These are phyloP conservation scores for Fusarium sp. DNA, from an alignment of 2,329 filamentous ascomycete species.

Conservation along the genomic window DNA sequence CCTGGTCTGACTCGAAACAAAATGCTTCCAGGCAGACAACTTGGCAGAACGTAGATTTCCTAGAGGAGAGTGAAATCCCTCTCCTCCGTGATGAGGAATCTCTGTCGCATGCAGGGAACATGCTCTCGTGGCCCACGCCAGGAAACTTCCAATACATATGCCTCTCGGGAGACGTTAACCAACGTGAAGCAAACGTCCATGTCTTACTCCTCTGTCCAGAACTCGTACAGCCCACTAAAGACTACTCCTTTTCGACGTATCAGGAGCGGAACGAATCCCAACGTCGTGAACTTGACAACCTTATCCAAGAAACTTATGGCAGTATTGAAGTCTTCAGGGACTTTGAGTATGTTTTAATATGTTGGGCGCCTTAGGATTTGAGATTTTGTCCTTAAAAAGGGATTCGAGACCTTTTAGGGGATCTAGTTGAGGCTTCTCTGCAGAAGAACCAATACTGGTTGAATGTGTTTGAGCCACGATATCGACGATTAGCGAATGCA, in stretches of 20 bases:
- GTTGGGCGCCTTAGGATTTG: conserved; percentile 14
- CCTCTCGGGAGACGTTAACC: background rate
- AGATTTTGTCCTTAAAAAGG: background rate
- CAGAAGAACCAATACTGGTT: background rate
- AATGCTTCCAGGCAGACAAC: no score
- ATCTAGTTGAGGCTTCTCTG: conserved; percentile 3
- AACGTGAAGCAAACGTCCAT: background rate
- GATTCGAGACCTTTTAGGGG: conserved; percentile 1
- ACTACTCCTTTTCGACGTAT: conserved; percentile 9
- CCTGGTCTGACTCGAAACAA: no score
- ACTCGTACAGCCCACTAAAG: conserved; percentile 3
- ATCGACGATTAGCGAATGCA: background rate
- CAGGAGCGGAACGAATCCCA: background rate
- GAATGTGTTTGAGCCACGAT: conserved; percentile 15
- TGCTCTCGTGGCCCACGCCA: background rate
- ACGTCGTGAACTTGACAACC: conserved; percentile 1
- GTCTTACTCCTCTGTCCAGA: conserved; percentile 7
- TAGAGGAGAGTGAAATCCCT: conserved; percentile 4
- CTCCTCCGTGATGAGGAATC: background rate
- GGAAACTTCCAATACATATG: background rate
- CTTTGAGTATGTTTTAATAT: background rate
- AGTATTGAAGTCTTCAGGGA: background rate
- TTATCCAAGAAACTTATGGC: conserved; percentile 12
- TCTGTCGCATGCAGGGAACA: background rate
- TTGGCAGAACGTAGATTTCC: conserved; percentile 1